Base-by-base conservation (phyloP, 2,329 filamentous ascomycete genomes). In the Cordyceps tenuipes region DNA sequence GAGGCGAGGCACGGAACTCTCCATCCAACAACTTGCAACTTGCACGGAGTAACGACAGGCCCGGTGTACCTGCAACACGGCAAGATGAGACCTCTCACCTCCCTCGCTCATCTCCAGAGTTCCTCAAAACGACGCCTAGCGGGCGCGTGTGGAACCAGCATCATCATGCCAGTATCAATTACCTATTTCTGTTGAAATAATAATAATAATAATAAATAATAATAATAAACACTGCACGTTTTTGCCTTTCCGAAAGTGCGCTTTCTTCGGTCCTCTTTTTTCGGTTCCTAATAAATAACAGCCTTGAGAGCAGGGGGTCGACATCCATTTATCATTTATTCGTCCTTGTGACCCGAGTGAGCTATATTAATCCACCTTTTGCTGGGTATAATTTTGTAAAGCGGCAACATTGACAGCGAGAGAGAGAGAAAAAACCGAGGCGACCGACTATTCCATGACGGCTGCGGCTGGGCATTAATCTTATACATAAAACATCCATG, bases 71-170 rank as follows among this genome's bases (percentile, higher is more conserved):
- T 29, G 29, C 29, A 29, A 29, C 29, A 29, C 53, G 43, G 44
- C 54, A 57, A 26, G 26, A 47, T 57, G 54, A 57, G 54, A 57
- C 52, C 52, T 46, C 31, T 55, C 23, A 29, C 50, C 29, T 7
- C 41, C 43, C 41, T 56, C n/a, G 41, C 39, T 41, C 54, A 57
- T 57, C 31, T 57, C 31, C 34, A 36, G 15, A 26, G 31, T 34
- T 57, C 44, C 19, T 36, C 13, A 48, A 57, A 57, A 19, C 15
- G 48, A 13, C 43, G 26, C 53, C 43, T 17, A 56, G 41, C 29
- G 43, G 43, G 47, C 29, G 44, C 34, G 43, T 29, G 29, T 29
- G 44, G 12, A 15, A 23, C 54, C 9, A 9, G n/a, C 41, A 31
- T 47, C 43, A 43, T 56, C 43, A 57, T 57, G 44, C 54, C 41